Conservation (phyloP, 2,329 filamentous ascomycete species). For the Coniella lustricola region DNA sequence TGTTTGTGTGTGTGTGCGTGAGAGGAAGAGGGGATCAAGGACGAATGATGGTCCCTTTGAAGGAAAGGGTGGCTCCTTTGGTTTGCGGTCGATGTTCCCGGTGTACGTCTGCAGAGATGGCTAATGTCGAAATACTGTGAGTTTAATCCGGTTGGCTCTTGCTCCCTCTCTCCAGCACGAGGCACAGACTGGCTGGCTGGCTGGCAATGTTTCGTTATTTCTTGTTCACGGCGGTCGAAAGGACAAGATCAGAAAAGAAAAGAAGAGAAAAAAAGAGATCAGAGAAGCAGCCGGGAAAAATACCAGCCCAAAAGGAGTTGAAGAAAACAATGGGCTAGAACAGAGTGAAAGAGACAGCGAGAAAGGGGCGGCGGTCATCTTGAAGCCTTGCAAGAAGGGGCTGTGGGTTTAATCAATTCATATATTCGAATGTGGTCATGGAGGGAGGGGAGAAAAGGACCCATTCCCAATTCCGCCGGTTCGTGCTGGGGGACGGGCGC, state of each 20-base stretch:
- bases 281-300: not conserved
- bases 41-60: too few relatives aligned
- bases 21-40: too few relatives aligned
- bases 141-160: too few relatives aligned
- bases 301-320: not conserved
- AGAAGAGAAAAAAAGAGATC: too few relatives aligned
- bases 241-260: not conserved
- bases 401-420: constrained; percentile 1
- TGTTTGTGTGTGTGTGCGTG: too few relatives aligned
- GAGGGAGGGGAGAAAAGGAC: too few relatives aligned
- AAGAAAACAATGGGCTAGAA: not conserved
- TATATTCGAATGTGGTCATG: not conserved
- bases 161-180: not conserved
- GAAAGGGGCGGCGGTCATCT: constrained; percentile 10
- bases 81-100: too few relatives aligned
- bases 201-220: not conserved
- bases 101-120: too few relatives aligned
- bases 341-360: not conserved
- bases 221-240: not conserved
- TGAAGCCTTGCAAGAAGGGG: not conserved
- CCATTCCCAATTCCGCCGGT: too few relatives aligned
- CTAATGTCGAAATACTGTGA: too few relatives aligned
- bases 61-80: too few relatives aligned
- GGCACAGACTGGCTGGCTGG: not conserved
- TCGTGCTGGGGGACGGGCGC: too few relatives aligned